Evolutionary conservation across 352 stramenopile genomes (phyloP).

Genomic region (Elongisporangium anandrum): DNA sequence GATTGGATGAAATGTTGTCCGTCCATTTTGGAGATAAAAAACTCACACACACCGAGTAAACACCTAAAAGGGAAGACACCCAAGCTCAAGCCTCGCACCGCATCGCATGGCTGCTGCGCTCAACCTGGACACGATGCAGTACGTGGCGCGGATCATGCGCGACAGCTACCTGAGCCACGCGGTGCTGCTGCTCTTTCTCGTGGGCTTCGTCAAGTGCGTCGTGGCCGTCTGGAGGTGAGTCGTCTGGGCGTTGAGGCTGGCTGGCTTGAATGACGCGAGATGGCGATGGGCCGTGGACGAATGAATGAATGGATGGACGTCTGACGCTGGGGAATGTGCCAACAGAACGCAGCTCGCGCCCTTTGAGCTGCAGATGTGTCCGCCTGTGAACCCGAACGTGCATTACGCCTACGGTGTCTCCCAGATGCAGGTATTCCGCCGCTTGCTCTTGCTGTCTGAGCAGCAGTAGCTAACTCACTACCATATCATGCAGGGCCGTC

Average conservation of each 20-base stretch:
- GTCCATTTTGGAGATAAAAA: not conserved
- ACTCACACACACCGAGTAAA: not conserved
- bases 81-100: too few species aligned
- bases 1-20: too few species aligned
- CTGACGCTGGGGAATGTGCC: not conserved
- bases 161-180: constrained; percentile 65
- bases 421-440: constrained; percentile 54
- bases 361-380: constrained; percentile 70
- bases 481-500: constrained; percentile 30
- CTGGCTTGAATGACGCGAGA: not conserved
- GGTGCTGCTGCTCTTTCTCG: constrained; percentile 49
- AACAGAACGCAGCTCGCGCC: constrained; percentile 36
- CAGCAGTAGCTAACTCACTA: too few species aligned
- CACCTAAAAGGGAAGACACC: not conserved
- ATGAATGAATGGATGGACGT: not conserved
- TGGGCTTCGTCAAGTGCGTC: constrained; percentile 56
- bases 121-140: constrained; percentile 61
- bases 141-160: constrained; percentile 50
- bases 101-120: constrained; percentile 42
- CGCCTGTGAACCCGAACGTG: constrained; percentile 68
- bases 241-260: too few species aligned
- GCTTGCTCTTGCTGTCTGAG: not conserved
- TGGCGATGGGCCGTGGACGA: too few species aligned
- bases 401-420: constrained; percentile 80
- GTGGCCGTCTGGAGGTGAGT: constrained; percentile 52